Evolutionary conservation across 192 early-diverging fungal species (phyloP), one percentile per base, ranked within the genome.

Genomic region (Coemansia sp.): DNA sequence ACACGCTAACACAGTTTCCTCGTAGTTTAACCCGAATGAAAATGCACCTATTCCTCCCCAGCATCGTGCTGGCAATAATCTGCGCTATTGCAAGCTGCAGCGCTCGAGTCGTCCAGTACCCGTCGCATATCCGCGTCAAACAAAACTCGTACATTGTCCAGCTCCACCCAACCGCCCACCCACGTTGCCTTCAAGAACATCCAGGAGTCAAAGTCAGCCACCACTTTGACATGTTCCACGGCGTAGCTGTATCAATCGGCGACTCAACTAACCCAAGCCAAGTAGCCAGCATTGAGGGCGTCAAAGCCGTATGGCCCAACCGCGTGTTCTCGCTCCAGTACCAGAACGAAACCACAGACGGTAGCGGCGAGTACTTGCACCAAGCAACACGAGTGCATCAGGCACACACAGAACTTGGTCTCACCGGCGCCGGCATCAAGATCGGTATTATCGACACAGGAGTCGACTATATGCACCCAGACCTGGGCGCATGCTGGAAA

Each of bases 371-470:
- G 7, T 58, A 56, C 11, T 9, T 68, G 25, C 85, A 88, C 57
- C 60, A 70, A 7, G 63, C 72, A 62, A 85, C 84, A 12, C 83
- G 85, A 4, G 83, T 88, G 1, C 52, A 68, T 38, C 55, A 47
- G 36, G 81, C 82, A 2, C 70, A 79, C 22, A 57, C 70, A 3
- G 60, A 79, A 2, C 72, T 85, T 51, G 80, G 75, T 14, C 65
- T 86, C 54, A 72, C 66, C n/a, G 90, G 90, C 22, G 78, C 83
- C 61, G 88, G 87, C 7, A 58, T 91, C 60, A 81, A 82, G 46
- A 80, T 91, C 38, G 88, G 87, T 53, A 66, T 91, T 46, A 60
- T 91, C 17, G 89, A 91, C 69, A 83, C 83, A 10, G 88, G 89
- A 42, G 76, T 89, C 14, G 86, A 87, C 62, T 87, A 88, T 57